A percentile compares a stretch with the other conserved stretches of the same genome.
Evolutionary conservation across 108 stramenopile species (phyloP).

Genomic region (Skeletonema grethae): DNA sequence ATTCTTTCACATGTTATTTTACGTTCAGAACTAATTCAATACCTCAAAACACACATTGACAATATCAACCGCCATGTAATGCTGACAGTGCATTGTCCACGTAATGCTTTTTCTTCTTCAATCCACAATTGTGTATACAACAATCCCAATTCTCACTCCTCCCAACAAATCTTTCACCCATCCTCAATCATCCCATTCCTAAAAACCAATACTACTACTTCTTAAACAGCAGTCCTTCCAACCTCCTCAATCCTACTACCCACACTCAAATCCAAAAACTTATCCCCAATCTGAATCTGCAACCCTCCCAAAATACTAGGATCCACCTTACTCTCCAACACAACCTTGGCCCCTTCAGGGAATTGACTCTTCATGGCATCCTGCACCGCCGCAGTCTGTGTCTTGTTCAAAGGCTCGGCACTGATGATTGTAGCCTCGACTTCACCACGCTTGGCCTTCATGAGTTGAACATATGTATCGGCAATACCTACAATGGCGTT

Average conservation of each 20-base stretch:
- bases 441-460: conserved; percentile 96
- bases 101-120: not conserved
- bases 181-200: too few relatives aligned
- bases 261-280: conserved; percentile 96
- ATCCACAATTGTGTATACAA: not conserved
- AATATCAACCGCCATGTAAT: not conserved
- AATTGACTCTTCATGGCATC: conserved; percentile 84
- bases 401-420: conserved; percentile 73
- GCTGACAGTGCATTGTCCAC: not conserved
- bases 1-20: not conserved
- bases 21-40: not conserved
- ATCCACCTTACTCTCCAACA: conserved; percentile 83
- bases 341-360: conserved; percentile 75
- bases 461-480: conserved; percentile 70
- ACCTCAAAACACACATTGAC: not conserved
- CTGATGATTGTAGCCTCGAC: conserved; percentile 94
- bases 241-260: conserved; percentile 90
- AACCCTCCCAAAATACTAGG: conserved; percentile 92
- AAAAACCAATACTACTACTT: too few relatives aligned
- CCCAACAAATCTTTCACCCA: too few relatives aligned
- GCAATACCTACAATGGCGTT: conserved; percentile 75
- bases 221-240: conserved; percentile 69
- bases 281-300: conserved; percentile 96
- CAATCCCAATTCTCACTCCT: not conserved
- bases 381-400: conserved; percentile 72